Percentiles rank a stretch among this genome's conserved stretches.
Conservation (phyloP, 768 basidiomycete genomes). For the Bullera alba region DNA sequence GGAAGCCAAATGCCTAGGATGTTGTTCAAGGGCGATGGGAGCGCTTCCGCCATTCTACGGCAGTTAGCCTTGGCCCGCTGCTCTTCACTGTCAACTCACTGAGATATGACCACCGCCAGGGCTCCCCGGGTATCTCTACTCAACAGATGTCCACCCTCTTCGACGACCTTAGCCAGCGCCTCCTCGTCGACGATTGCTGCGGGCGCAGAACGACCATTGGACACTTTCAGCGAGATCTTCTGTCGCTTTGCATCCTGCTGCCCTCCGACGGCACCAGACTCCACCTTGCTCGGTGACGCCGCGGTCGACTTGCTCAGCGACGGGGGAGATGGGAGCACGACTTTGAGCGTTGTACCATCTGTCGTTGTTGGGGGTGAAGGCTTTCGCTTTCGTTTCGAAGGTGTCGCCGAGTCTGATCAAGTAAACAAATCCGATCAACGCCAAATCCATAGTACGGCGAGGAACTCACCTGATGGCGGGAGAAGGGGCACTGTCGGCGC, state of each 20-base stretch:
- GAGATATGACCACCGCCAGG: conserved; percentile 19
- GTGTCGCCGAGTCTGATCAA: too few species aligned
- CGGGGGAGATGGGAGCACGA: too few species aligned
- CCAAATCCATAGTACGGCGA: too few species aligned
- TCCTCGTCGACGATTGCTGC: background rate
- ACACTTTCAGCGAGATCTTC: conserved; percentile 3
- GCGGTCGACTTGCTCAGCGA: too few species aligned
- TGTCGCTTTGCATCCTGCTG: conserved; percentile 4
- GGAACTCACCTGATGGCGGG: too few species aligned
- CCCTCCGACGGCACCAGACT: too few species aligned
- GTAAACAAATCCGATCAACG: too few species aligned
- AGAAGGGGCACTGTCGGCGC: too few species aligned
- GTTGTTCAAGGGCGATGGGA: conserved; percentile 27
- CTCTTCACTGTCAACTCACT: conserved; percentile 18
- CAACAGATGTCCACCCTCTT: conserved; percentile 1
- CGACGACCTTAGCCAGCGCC: conserved; percentile 4
- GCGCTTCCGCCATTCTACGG: conserved; percentile 22
- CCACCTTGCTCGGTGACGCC: too few species aligned
- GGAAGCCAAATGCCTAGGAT: conserved; percentile 27
- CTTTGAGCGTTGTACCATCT: too few species aligned
- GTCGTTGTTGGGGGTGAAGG: too few species aligned
- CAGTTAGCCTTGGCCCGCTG: conserved; percentile 1
- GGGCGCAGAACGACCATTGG: background rate
- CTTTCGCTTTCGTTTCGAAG: too few species aligned
- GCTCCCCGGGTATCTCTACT: conserved; percentile 13